Conservation (phyloP, 2,329 filamentous ascomycete species). For the Diaporthe velutina region DNA sequence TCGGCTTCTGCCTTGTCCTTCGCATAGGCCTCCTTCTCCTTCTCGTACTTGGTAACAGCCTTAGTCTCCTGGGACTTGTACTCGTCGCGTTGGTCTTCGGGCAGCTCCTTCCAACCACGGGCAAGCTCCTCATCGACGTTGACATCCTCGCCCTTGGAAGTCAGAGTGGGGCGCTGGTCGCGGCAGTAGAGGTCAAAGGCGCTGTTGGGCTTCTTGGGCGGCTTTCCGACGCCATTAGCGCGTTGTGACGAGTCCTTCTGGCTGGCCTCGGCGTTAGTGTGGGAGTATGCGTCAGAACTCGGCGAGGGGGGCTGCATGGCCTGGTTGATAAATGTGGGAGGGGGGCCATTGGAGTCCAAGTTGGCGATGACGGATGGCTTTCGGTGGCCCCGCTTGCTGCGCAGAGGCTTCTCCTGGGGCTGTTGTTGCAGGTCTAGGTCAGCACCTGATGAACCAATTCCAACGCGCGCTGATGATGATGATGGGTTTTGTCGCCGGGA, state of each 20-base stretch:
- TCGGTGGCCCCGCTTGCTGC: conserved; percentile 79
- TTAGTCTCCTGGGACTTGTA: conserved; percentile 59
- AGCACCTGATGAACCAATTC: conserved; percentile 39
- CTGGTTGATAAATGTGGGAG: conserved; percentile 61
- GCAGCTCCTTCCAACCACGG: conserved; percentile 67
- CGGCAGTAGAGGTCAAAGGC: conserved; percentile 69
- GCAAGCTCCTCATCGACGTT: conserved; percentile 67
- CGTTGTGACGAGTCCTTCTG: conserved; percentile 42
- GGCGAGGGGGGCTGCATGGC: conserved; percentile 61
- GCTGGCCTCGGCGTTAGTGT: conserved; percentile 53
- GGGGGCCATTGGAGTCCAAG: conserved; percentile 46
- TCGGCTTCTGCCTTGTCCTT: conserved; percentile 36
- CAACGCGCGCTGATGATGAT: conserved; percentile 28
- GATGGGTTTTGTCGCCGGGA: conserved; percentile 39
- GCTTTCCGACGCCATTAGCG: conserved; percentile 57
- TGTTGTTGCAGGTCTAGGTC: conserved; percentile 52
- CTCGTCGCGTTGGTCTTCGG: conserved; percentile 62
- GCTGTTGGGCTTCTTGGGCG: conserved; percentile 57
- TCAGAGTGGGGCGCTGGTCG: conserved; percentile 60
- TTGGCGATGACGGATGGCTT: conserved; percentile 66
- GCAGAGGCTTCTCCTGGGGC: conserved; percentile 83
- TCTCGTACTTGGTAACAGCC: conserved; percentile 56
- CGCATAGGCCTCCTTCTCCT: conserved; percentile 55
- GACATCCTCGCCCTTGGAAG: conserved; percentile 58
- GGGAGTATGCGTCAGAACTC: conserved; percentile 66